These are phyloP conservation scores for Dactylellina haptotyla DNA, from an alignment of 2,329 filamentous ascomycete genomes.

Conservation along the genomic window DNA sequence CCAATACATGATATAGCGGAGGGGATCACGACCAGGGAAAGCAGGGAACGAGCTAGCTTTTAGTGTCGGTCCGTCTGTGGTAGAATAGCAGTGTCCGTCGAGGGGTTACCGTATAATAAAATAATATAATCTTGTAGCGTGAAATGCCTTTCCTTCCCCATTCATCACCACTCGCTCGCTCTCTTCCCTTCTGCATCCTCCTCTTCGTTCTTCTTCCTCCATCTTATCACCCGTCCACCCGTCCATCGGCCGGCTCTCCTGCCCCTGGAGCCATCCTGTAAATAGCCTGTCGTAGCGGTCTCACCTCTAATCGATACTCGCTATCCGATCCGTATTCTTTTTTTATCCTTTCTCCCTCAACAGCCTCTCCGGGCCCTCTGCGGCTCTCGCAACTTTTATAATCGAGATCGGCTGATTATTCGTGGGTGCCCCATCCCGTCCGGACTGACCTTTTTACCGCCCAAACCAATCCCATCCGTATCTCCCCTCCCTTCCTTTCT, in stretches of 20 bases:
- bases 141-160: conserved; percentile 6
- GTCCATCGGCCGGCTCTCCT: conserved; percentile 2
- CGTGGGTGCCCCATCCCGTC: conserved; percentile 17
- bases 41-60: too few relatives aligned
- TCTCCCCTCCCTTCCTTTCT: too few relatives aligned
- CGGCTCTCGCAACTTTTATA: conserved; percentile 15
- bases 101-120: too few relatives aligned
- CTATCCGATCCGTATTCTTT: not conserved
- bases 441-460: conserved; percentile 14
- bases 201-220: conserved; percentile 20
- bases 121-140: too few relatives aligned
- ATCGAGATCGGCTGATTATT: conserved; percentile 26
- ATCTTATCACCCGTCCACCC: conserved; percentile 13
- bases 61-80: not conserved
- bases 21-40: too few relatives aligned
- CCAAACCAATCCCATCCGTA: not conserved
- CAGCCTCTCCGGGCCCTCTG: not conserved
- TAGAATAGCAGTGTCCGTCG: not conserved
- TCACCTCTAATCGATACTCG: not conserved
- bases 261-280: conserved; percentile 5
- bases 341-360: not conserved
- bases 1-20: too few relatives aligned
- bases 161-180: conserved; percentile 49
- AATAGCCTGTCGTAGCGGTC: not conserved
- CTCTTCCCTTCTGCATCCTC: conserved; percentile 34